Evolutionary conservation across 345 rosid genomes (phyloP).

Genomic region (Zanthoxylum bungeanum): DNA sequence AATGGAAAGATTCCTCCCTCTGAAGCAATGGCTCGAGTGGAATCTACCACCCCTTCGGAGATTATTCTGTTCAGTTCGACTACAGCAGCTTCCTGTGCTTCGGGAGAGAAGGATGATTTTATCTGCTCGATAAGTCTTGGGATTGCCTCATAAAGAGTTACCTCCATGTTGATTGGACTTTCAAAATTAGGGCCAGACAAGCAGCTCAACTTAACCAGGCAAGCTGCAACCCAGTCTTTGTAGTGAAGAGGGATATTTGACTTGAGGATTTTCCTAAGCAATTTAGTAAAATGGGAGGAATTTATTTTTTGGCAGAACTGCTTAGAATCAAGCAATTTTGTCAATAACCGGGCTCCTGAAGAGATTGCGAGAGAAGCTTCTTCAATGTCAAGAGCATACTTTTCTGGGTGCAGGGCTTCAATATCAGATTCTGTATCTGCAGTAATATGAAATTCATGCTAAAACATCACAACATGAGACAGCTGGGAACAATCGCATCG

Average conservation of each 20-base stretch:
- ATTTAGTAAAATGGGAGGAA: constrained; percentile 27
- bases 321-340: constrained; percentile 65
- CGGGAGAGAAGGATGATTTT: constrained; percentile 41
- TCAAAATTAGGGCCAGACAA: constrained; percentile 35
- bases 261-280: constrained; percentile 48
- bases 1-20: constrained; percentile 65
- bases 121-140: constrained; percentile 72
- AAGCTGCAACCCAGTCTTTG: constrained; percentile 82
- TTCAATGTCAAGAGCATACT: constrained; percentile 59
- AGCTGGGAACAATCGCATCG: not conserved
- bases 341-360: constrained; percentile 68
- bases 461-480: constrained; percentile 7
- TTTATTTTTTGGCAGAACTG: constrained; percentile 42
- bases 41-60: constrained; percentile 60
- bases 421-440: constrained; percentile 51
- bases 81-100: constrained; percentile 68
- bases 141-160: constrained; percentile 69
- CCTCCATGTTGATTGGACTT: constrained; percentile 61
- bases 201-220: constrained; percentile 62
- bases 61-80: constrained; percentile 76
- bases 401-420: constrained; percentile 52
- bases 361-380: constrained; percentile 69
- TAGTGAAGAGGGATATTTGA: constrained; percentile 47
- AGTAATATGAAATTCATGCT: constrained; percentile 4
- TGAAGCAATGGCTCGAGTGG: constrained; percentile 52